phyloP scores from a whole-genome alignment of 495 filamentous ascomycete species.

The Aspergillus diversus region DNA sequence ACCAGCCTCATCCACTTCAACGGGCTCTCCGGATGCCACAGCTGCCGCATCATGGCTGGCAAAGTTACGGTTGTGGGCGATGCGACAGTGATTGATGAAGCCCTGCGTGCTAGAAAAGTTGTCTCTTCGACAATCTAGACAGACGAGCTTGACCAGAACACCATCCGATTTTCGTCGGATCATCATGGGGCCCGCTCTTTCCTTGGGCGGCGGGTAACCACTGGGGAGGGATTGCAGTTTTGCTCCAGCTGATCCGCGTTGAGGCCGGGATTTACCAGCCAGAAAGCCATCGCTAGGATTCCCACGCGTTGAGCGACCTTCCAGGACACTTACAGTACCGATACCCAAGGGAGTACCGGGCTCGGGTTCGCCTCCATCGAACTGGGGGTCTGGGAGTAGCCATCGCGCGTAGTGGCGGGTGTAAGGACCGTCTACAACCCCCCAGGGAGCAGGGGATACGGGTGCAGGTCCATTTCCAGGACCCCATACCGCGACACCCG shows the following conservation, averaged over 20 bases:
- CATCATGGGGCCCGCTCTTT: constrained; percentile 63
- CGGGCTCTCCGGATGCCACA: constrained; percentile 79
- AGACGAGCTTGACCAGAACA: constrained; percentile 76
- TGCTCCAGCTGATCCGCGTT: constrained; percentile 59
- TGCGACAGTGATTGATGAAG: constrained; percentile 98
- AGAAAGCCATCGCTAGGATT: constrained; percentile 62
- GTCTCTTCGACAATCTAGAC: constrained; percentile 82
- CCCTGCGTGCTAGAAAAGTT: constrained; percentile 96
- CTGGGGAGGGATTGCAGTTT: constrained; percentile 74
- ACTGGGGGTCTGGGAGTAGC: constrained; percentile 85
- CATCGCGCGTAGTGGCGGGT: constrained; percentile 91
- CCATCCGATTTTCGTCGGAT: constrained; percentile 64
- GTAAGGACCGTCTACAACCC: constrained; percentile 89
- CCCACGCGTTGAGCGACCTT: constrained; percentile 75
- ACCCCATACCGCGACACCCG: constrained; percentile 65
- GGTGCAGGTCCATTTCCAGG: constrained; percentile 60
- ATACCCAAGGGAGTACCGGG: constrained; percentile 31
- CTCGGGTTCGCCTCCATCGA: constrained; percentile 68
- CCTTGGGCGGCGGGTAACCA: constrained; percentile 71
- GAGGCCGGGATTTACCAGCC: constrained; percentile 64
- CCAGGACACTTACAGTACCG: constrained; percentile 40
- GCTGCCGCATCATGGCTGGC: constrained; percentile 94
- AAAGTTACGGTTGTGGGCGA: constrained; percentile 87
- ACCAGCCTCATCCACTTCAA: constrained; percentile 69
- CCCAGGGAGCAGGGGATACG: constrained; percentile 77